phyloP scores from a whole-genome alignment of 2,329 filamentous ascomycete genomes.

The Fusarium decemcellulare region DNA sequence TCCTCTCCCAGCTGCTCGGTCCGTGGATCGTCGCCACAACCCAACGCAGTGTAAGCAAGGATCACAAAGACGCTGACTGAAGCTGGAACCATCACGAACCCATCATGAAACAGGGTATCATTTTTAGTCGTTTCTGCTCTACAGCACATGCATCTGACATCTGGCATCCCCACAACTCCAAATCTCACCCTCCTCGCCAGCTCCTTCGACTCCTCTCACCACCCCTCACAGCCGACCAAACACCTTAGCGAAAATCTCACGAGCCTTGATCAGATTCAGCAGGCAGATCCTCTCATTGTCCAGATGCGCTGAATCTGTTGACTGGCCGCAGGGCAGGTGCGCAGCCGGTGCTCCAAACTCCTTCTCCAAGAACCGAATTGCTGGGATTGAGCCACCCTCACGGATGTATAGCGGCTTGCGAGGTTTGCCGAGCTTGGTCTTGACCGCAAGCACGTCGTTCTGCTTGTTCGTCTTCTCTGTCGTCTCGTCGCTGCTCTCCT shows the following conservation, averaged over 20 bases:
- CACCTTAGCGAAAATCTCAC: conserved; percentile 90
- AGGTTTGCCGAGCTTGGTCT: conserved; percentile 48
- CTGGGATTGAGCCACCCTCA: conserved; percentile 95
- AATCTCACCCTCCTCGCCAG: conserved; percentile 1
- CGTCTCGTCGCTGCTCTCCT: not conserved
- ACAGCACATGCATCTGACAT: conserved; percentile 11
- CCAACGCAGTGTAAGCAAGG: not conserved
- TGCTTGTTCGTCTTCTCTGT: conserved; percentile 35
- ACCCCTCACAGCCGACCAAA: conserved; percentile 74
- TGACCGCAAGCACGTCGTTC: conserved; percentile 37
- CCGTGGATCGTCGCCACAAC: not conserved
- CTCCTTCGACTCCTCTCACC: conserved; percentile 12
- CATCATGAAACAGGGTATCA: conserved; percentile 33
- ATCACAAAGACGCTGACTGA: not conserved
- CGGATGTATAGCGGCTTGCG: conserved; percentile 90
- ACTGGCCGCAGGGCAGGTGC: conserved; percentile 94
- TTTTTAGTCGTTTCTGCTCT: conserved; percentile 19
- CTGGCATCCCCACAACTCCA: not conserved
- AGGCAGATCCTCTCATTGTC: conserved; percentile 95
- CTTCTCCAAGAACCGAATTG: conserved; percentile 94
- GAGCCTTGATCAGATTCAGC: conserved; percentile 89
- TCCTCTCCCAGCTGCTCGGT: not conserved
- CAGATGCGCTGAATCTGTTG: conserved; percentile 93
- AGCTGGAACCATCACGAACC: not conserved
- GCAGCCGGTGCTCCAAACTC: conserved; percentile 93